Conservation (phyloP, 1,284 basidiomycete genomes). For the Marasmius tenuissimus region DNA sequence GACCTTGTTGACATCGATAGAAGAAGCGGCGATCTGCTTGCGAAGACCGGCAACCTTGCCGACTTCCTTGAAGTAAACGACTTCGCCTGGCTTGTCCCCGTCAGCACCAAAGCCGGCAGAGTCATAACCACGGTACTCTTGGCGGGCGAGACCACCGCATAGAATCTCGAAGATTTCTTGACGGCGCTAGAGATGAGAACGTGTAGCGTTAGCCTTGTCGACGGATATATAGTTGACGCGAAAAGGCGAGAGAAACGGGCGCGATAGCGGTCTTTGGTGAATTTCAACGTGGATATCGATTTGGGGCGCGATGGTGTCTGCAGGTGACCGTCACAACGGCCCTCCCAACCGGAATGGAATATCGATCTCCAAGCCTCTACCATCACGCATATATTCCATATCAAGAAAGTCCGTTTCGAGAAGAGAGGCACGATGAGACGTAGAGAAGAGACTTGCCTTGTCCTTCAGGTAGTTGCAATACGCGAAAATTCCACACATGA, state of each 20-base stretch:
- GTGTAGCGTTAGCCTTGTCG: slow-evolving; percentile 13
- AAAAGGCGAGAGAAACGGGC: neutral
- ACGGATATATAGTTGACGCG: slow-evolving; percentile 2
- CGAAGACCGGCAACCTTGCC: slow-evolving; percentile 96
- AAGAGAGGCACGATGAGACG: slow-evolving; percentile 7
- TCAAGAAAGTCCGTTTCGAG: too few species aligned
- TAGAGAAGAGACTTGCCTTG: slow-evolving; percentile 59
- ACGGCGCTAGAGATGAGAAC: slow-evolving; percentile 71
- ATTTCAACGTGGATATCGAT: neutral
- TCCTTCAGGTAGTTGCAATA: slow-evolving; percentile 94
- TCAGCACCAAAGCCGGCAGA: slow-evolving; percentile 96
- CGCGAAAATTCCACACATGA: slow-evolving; percentile 93
- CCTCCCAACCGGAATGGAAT: too few species aligned
- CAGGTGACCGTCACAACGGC: too few species aligned
- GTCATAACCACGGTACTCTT: slow-evolving; percentile 99
- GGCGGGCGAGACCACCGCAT: slow-evolving; percentile 88
- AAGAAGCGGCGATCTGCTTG: slow-evolving; percentile 84
- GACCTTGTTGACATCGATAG: slow-evolving; percentile 79
- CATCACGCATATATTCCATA: too few species aligned
- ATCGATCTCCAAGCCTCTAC: too few species aligned
- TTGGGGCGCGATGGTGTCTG: neutral
- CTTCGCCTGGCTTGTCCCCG: slow-evolving; percentile 81
- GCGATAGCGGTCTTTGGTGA: neutral
- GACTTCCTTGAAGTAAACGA: slow-evolving; percentile 96
- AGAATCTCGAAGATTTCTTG: slow-evolving; percentile 92